Percentiles rank a stretch among this genome's conserved stretches.
Evolutionary conservation across 169 alveolate species (phyloP).

Genomic region (Fabrea salina): DNA sequence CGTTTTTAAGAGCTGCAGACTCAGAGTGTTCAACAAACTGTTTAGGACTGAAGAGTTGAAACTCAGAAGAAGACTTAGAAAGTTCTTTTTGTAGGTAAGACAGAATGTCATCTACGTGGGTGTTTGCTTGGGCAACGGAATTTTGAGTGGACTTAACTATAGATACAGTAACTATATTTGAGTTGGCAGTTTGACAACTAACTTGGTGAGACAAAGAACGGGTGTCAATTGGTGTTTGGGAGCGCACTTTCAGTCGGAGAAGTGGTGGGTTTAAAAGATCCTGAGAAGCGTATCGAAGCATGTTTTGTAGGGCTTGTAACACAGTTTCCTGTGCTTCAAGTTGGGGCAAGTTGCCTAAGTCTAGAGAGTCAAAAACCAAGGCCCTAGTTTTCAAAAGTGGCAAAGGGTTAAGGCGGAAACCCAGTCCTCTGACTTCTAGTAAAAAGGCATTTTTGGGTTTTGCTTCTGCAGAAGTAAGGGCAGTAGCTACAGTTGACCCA

Average conservation of each 20-base stretch:
- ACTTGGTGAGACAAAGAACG: not conserved
- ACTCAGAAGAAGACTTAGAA: not conserved
- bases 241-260: constrained; percentile 71
- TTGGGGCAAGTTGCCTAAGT: constrained; percentile 36
- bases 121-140: not conserved
- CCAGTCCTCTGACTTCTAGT: constrained; percentile 77
- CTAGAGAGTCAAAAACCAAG: constrained; percentile 66
- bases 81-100: not conserved
- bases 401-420: constrained; percentile 86
- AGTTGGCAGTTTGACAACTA: not conserved
- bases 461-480: constrained; percentile 89
- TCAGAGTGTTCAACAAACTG: not conserved
- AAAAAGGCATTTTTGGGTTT: constrained; percentile 88
- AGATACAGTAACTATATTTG: not conserved
- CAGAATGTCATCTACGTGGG: not conserved
- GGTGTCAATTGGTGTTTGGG: constrained; percentile 40
- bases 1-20: not conserved
- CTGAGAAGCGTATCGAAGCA: constrained; percentile 56
- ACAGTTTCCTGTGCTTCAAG: constrained; percentile 22
- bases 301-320: constrained; percentile 40
- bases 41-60: not conserved
- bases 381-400: constrained; percentile 87
- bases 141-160: not conserved
- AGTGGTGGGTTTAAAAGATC: constrained; percentile 66
- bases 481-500: constrained; percentile 94